phyloP scores from a whole-genome alignment of 2,329 filamentous ascomycete genomes.

The Saccharata proteae region DNA sequence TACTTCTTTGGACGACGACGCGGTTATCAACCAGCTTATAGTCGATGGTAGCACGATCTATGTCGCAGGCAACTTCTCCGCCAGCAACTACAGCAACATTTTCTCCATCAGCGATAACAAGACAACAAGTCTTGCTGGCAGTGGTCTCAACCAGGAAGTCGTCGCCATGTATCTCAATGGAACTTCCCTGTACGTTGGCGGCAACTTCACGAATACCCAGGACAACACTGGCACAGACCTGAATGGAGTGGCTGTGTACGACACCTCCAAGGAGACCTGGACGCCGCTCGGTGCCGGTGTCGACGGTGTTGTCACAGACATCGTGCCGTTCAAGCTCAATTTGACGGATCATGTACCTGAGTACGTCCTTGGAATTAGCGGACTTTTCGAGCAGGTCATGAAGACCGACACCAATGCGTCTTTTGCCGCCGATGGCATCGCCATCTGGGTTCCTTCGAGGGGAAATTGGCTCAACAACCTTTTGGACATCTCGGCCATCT shows the following conservation, averaged over 20 bases:
- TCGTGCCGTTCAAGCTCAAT: slow-evolving; percentile 72
- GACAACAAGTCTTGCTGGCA: slow-evolving; percentile 49
- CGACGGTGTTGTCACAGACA: slow-evolving; percentile 60
- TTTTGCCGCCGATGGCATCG: slow-evolving; percentile 60
- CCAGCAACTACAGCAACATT: slow-evolving; percentile 57
- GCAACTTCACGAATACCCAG: slow-evolving; percentile 66
- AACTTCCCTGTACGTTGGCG: slow-evolving; percentile 64
- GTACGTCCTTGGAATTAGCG: slow-evolving; percentile 65
- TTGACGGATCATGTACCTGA: slow-evolving; percentile 57
- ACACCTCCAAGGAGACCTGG: slow-evolving; percentile 59
- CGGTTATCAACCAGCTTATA: slow-evolving; percentile 58
- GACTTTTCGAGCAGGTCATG: slow-evolving; percentile 62
- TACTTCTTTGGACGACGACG: slow-evolving; percentile 52
- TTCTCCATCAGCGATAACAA: slow-evolving; percentile 58
- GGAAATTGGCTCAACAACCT: slow-evolving; percentile 83
- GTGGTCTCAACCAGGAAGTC: slow-evolving; percentile 74
- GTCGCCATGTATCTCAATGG: slow-evolving; percentile 55
- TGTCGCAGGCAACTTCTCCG: slow-evolving; percentile 74
- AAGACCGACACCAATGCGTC: slow-evolving; percentile 52
- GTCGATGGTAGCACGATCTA: slow-evolving; percentile 51
- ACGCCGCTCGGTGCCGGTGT: slow-evolving; percentile 71
- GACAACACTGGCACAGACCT: slow-evolving; percentile 52
- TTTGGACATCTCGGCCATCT: slow-evolving; percentile 42
- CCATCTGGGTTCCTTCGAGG: slow-evolving; percentile 79
- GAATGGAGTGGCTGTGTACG: slow-evolving; percentile 65